phyloP scores from a whole-genome alignment of 2,329 filamentous ascomycete species.

The Colletotrichum sp. region DNA sequence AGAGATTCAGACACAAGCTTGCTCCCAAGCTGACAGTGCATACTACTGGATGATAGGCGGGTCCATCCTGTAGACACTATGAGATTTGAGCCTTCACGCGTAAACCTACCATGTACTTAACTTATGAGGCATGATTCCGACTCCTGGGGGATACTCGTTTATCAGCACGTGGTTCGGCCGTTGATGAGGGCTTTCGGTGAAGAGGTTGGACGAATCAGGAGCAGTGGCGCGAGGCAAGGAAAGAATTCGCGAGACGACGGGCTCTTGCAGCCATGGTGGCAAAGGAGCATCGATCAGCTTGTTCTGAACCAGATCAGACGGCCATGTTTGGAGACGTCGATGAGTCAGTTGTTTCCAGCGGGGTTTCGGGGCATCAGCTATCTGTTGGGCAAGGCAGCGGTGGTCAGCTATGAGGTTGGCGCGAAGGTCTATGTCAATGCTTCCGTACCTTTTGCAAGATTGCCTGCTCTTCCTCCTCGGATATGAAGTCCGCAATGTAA shows the following conservation, averaged over 20 bases:
- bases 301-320: slow-evolving; percentile 80
- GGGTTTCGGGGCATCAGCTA: slow-evolving; percentile 70
- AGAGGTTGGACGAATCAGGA: slow-evolving; percentile 46
- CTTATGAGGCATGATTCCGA: slow-evolving; percentile 98
- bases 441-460: slow-evolving; percentile 72
- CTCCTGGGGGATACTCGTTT: slow-evolving; percentile 86
- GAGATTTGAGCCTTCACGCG: slow-evolving; percentile 23
- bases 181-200: slow-evolving; percentile 71
- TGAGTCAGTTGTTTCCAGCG: slow-evolving; percentile 89
- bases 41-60: slow-evolving; percentile 85
- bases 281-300: slow-evolving; percentile 77
- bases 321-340: slow-evolving; percentile 89
- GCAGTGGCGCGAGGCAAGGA: slow-evolving; percentile 44
- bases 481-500: slow-evolving; percentile 89
- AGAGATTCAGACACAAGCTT: slow-evolving; percentile 79
- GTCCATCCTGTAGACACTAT: slow-evolving; percentile 65
- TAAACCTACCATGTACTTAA: slow-evolving; percentile 35
- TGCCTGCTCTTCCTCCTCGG: slow-evolving; percentile 70
- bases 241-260: slow-evolving; percentile 67
- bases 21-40: slow-evolving; percentile 88
- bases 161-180: slow-evolving; percentile 90
- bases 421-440: not conserved
- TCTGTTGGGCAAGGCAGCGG: slow-evolving; percentile 52
- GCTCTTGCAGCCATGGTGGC: slow-evolving; percentile 75
- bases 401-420: slow-evolving; percentile 6